A percentile compares a stretch with the other conserved stretches of the same genome.
phyloP scores from a whole-genome alignment of 1,139 yeast genomes.

The Lodderomyces theae region DNA sequence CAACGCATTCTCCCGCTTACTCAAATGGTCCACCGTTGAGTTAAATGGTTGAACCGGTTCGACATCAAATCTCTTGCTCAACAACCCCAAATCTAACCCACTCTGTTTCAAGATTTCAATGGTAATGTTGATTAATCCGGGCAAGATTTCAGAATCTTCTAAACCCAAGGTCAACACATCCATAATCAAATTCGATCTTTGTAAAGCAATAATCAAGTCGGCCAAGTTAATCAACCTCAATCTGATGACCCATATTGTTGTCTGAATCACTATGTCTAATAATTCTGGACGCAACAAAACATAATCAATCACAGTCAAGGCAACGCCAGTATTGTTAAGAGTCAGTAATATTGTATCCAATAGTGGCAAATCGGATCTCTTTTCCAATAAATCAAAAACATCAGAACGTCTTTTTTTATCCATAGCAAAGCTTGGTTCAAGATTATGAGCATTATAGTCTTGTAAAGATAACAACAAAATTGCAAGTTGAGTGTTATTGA shows the following conservation, averaged over 20 bases:
- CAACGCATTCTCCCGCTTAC: slow-evolving; percentile 24
- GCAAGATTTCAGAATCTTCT: slow-evolving; percentile 27
- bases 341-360: slow-evolving; percentile 24
- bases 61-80: slow-evolving; percentile 6
- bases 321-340: slow-evolving; percentile 24
- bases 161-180: slow-evolving; percentile 25
- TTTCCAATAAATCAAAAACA: not conserved
- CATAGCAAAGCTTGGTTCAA: not conserved
- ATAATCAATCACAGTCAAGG: slow-evolving; percentile 24
- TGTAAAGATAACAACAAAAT: slow-evolving; percentile 3
- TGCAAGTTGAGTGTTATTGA: not conserved
- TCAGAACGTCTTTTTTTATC: not conserved
- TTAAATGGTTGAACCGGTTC: not conserved
- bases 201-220: slow-evolving; percentile 27
- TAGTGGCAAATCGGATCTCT: slow-evolving; percentile 20
- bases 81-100: slow-evolving; percentile 17
- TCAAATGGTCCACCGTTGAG: not conserved
- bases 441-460: slow-evolving; percentile 6
- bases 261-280: slow-evolving; percentile 22
- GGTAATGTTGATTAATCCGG: slow-evolving; percentile 27
- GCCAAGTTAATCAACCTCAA: slow-evolving; percentile 23
- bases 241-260: slow-evolving; percentile 23
- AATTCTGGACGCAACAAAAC: slow-evolving; percentile 26
- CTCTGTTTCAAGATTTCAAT: slow-evolving; percentile 23
- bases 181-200: slow-evolving; percentile 28